A percentile compares a stretch with the other conserved stretches of the same genome.
These are phyloP conservation scores for Stemphylium lycopersici DNA, from an alignment of 2,329 filamentous ascomycete genomes.

Conservation along the genomic window DNA sequence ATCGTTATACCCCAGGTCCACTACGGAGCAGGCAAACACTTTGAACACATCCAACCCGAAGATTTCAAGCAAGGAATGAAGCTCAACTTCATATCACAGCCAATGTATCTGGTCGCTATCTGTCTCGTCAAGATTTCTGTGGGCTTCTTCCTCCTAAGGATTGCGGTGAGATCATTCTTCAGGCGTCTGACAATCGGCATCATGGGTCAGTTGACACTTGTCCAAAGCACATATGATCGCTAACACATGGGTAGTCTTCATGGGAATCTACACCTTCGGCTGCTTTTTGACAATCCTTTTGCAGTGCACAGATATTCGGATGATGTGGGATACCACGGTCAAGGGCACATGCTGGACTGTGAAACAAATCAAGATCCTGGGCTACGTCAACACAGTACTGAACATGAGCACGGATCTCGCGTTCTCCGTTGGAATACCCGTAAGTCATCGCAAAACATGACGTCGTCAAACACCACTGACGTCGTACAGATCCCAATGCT, in stretches of 20 bases:
- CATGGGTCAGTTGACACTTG: slow-evolving; percentile 47
- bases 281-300: slow-evolving; percentile 57
- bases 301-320: slow-evolving; percentile 56
- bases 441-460: slow-evolving; percentile 1
- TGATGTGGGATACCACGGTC: slow-evolving; percentile 54
- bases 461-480: not conserved
- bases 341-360: slow-evolving; percentile 52
- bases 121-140: slow-evolving; percentile 58
- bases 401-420: slow-evolving; percentile 52
- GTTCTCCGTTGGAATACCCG: slow-evolving; percentile 50
- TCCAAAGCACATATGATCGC: not conserved
- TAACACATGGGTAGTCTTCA: slow-evolving; percentile 46
- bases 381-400: slow-evolving; percentile 54
- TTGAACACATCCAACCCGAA: slow-evolving; percentile 49
- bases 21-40: slow-evolving; percentile 56
- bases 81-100: slow-evolving; percentile 57
- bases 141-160: slow-evolving; percentile 56
- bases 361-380: slow-evolving; percentile 50
- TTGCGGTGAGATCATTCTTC: slow-evolving; percentile 51
- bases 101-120: slow-evolving; percentile 55
- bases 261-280: slow-evolving; percentile 52
- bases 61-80: slow-evolving; percentile 51
- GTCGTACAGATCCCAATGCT: slow-evolving; percentile 36
- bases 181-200: slow-evolving; percentile 51
- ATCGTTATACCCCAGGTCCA: slow-evolving; percentile 51